Evolutionary conservation across 371 early-diverging fungal genomes (phyloP).

Genomic region (Apophysomyces variabilis): DNA sequence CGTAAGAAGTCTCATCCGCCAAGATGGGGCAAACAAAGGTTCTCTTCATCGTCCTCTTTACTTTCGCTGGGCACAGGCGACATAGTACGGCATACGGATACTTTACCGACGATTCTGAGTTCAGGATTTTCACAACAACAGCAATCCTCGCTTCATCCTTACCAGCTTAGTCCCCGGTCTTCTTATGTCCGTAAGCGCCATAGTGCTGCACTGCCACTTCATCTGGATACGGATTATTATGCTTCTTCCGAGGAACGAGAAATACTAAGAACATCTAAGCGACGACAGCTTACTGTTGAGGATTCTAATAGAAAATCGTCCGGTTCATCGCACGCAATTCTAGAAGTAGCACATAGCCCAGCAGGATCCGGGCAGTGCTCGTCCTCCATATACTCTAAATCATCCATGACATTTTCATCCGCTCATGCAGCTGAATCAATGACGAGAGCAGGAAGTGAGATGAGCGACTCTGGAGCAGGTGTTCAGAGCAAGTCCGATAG

Average conservation of each 20-base stretch:
- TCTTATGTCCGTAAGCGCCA: conserved; percentile 33
- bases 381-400: conserved; percentile 20
- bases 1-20: conserved; percentile 18
- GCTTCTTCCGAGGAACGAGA: neutral
- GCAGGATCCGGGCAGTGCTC: conserved; percentile 1
- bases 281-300: conserved; percentile 5
- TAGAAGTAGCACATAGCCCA: neutral
- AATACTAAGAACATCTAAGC: conserved; percentile 1
- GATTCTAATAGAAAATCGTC: neutral
- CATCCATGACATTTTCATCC: conserved; percentile 14
- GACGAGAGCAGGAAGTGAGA: conserved; percentile 18
- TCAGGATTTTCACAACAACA: conserved; percentile 10
- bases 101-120: conserved; percentile 21
- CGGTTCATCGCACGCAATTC: neutral
- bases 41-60: conserved; percentile 31
- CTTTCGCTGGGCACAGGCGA: conserved; percentile 27
- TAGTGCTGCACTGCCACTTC: conserved; percentile 29
- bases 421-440: conserved; percentile 12
- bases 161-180: neutral
- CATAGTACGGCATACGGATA: conserved; percentile 28
- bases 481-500: neutral
- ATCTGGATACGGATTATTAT: neutral
- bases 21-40: conserved; percentile 20
- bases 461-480: conserved; percentile 6
- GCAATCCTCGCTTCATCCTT: conserved; percentile 8